Evolutionary conservation across 805 yeast species (phyloP), one percentile per base, ranked within the genome.

Genomic region (Kodamaea laetipori): DNA sequence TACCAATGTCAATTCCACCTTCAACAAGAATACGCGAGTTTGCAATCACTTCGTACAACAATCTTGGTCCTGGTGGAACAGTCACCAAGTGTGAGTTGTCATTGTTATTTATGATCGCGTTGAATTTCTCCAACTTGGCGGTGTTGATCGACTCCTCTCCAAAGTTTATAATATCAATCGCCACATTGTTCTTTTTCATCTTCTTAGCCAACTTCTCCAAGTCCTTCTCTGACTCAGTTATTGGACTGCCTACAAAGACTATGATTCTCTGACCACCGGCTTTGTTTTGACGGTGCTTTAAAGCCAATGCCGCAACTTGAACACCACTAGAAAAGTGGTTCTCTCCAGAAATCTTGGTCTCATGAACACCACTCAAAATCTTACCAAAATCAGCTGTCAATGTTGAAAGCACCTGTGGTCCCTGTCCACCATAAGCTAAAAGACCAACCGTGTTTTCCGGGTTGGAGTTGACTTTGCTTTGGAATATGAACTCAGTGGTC

Each of bases 361-460:
- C 89, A 57, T 89, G 96, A 33, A 89, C 72, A 5, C 96, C 97
- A 16, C 87, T 73, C 50, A 90, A 72, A 41, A 94, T 78, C 63
- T 84, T 86, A 36, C 97, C 97, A 54, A 81, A 86, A 60, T 90
- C 96, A 0, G 83, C 74, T 0, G 97, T 90, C 52, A 90, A 76
- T 4, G 97, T 90, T 17, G 90, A 84, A 50, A 90, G 74, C n/a
- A 94, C 97, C 53, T 81, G 80, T 1, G 96, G 94, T 4, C 88
- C 85, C 39, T 57, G 61, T 19, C 97, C 98, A 4, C 94, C 95
- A 71, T 85, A 81, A 12, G 96, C 81, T 71, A 94, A 76, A 43
- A 94, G 70, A 1, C 98, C 99, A 25, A 92, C 96, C 1, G 96
- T 85, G 66, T 80, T 88, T 65, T 94, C 98, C 5, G 98, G 97